Evolutionary conservation across 108 stramenopile genomes (phyloP).

Genomic region (Cyclotella kingstonii): DNA sequence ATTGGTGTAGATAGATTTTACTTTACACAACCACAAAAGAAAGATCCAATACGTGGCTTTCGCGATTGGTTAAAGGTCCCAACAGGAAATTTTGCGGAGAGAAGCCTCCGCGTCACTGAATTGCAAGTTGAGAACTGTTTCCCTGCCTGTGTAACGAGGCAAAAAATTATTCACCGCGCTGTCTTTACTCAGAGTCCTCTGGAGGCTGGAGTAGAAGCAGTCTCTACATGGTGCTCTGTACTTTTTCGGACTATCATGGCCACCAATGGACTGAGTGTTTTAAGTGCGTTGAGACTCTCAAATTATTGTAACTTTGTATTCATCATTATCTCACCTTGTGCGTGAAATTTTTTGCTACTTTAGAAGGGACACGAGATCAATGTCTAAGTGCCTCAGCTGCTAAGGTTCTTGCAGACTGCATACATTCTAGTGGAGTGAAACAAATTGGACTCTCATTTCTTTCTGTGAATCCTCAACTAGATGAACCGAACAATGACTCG

Average conservation of each 20-base stretch:
- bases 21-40: slow-evolving; percentile 75
- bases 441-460: slow-evolving; percentile 74
- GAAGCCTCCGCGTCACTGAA: slow-evolving; percentile 76
- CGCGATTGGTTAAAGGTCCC: slow-evolving; percentile 77
- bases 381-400: slow-evolving; percentile 83
- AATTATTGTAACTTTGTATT: neutral
- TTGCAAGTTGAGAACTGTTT: slow-evolving; percentile 77
- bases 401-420: slow-evolving; percentile 81
- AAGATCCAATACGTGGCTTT: slow-evolving; percentile 54
- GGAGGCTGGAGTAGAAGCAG: slow-evolving; percentile 75
- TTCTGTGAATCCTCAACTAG: slow-evolving; percentile 39
- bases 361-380: slow-evolving; percentile 23
- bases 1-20: slow-evolving; percentile 81
- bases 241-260: slow-evolving; percentile 84
- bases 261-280: slow-evolving; percentile 75
- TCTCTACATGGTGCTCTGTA: slow-evolving; percentile 87
- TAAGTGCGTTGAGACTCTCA: slow-evolving; percentile 35
- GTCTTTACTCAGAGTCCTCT: slow-evolving; percentile 83
- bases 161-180: slow-evolving; percentile 71
- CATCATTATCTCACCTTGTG: neutral
- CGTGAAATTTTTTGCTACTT: neutral
- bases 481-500: slow-evolving; percentile 45
- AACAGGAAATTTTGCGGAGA: slow-evolving; percentile 67
- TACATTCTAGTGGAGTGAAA: slow-evolving; percentile 82
- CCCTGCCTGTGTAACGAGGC: slow-evolving; percentile 83